Evolutionary conservation across 1,139 yeast genomes (phyloP), one percentile per base, ranked within the genome.

Genomic region (Suhomyces terraborum): DNA sequence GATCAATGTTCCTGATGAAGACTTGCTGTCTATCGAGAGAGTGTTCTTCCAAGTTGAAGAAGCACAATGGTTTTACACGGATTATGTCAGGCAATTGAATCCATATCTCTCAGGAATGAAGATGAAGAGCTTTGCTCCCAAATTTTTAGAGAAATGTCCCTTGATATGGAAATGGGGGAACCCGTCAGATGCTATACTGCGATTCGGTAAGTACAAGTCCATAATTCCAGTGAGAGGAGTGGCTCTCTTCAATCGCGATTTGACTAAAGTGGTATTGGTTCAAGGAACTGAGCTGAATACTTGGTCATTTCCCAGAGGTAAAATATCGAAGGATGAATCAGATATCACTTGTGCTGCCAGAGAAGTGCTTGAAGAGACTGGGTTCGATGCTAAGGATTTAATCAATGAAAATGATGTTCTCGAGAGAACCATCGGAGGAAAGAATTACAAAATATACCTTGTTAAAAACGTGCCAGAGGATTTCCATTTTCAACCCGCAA

Each of bases 281-380:
- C 83, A 88, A 58, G 98, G 97, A 2, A 83, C 84, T 45, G 95
- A 88, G 51, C 79, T 91, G n/a, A 70, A 71, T 29, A 64, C 84
- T 9, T 94, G 98, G 98, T 88, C 96, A 5, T 94, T 94, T 56
- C 99, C 99, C 4, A 74, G 96, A 60, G 99, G 99, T 7, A 94
- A 94, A 64, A 94, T 94, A 43, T 87, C 95, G 29, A 91, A 93
- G 59, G 95, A 83, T 56, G 99, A 94, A 64, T 72, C 82, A 7
- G 98, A 94, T 62, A 75, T 80, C n/a, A 82, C 78, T 41, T 94
- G 98, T 69, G 97, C 98, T 4, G 67, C 88, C n/a, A 77, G 99
- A 57, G 99, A 94, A 62, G 93, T 88, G 17, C 78, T 77, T 49
- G 99, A 94, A 66, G 99, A 94, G 61, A 93, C 91, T n/a, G 96